Base-by-base conservation (phyloP, 2,329 filamentous ascomycete genomes). In the Alternaria gaisen region DNA sequence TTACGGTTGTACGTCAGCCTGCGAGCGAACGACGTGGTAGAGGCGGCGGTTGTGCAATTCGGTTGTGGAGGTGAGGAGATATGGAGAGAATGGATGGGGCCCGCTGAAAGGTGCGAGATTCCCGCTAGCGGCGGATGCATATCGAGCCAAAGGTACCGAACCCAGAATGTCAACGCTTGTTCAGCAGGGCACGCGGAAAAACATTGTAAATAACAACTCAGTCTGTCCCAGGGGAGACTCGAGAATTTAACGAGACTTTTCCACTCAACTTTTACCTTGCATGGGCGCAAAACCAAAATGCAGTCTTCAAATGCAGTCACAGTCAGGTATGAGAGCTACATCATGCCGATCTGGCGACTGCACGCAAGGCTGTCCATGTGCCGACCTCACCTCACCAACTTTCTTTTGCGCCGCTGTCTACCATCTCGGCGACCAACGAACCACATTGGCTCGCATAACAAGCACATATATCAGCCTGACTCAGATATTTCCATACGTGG, bases 81-180 rank as follows among this genome's bases (percentile, higher is more conserved):
- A 53, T 68, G 58, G 62, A 60, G 65, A 65, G 59, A 48, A 53
- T 52, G 53, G 63, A 58, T 59, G 64, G 62, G 20, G 55, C 46
- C 59, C 56, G 61, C 57, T 56, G 51, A 53, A 61, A 53, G 60
- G 57, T 61, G 59, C 59, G 57, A 63, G 57, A 53, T 60, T 61
- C 60, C 50, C 52, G 60, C 60, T 67, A 63, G 59, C 60, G 57
- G 56, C 53, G 57, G 55, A 60, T 32, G 54, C 43, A 44, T 53
- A 64, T 63, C 60, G 52, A 51, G 58, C 60, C 57, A 57, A 56
- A 56, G 47, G 57, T 53, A 63, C 56, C 60, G 63, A 60, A 63
- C 41, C 59, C 54, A 53, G 51, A 54, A 30, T 58, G 14, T 58
- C 44, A 11, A 53, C 28, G 61, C 58, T 48, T 52, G 24, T 43